Evolutionary conservation across 768 basidiomycete species (phyloP), one percentile per base, ranked within the genome.

Genomic region (Clavaria fumosa): DNA sequence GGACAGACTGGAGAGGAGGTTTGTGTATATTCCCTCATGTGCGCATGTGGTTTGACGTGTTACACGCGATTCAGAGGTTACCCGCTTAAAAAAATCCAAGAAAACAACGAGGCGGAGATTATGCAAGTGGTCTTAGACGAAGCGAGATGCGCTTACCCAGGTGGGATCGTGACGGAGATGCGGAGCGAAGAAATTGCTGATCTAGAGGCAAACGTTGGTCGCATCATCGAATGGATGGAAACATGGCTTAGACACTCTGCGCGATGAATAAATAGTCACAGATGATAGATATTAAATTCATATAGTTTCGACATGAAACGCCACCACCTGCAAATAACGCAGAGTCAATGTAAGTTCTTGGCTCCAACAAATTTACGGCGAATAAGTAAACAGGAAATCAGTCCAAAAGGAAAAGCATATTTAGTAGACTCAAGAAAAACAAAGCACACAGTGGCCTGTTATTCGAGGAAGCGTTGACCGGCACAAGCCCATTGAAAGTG

Each of bases 51-150:
- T 36, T 38, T n/a, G 14, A 9, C 9, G 26, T 28, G 9, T 9
- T 14, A 28, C 33, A 12, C 11, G 20, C 38, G 30, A 6, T 40
- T 20, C 55, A 96, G 91, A 43, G 70, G 72, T 6, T 97, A 97
- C 53, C 62, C 82, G 1, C 56, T 90, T 34, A 85, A 85, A 54
- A 99, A 99, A 59, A 86, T 99, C 4, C 83, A 91, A 53, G 95
- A 99, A 59, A 99, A 99, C 56, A 91, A 96, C 56, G 82, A 91
- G 50, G 90, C 91, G 9, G 95, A 99, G 61, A 97, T 99, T 51
- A 95, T 97, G 90, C 67, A 84, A 50, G 75, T 90, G 35, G 77
- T 95, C 24, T 61, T 82, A 7, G 79, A 85, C 22, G 95, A 99
- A 55, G 91, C 93, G 3, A 67, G 75, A 31, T 74, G 75, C 26